A percentile compares a stretch with the other conserved stretches of the same genome.
phyloP scores from a whole-genome alignment of 192 early-diverging fungal species.

The Coemansia sp. region DNA sequence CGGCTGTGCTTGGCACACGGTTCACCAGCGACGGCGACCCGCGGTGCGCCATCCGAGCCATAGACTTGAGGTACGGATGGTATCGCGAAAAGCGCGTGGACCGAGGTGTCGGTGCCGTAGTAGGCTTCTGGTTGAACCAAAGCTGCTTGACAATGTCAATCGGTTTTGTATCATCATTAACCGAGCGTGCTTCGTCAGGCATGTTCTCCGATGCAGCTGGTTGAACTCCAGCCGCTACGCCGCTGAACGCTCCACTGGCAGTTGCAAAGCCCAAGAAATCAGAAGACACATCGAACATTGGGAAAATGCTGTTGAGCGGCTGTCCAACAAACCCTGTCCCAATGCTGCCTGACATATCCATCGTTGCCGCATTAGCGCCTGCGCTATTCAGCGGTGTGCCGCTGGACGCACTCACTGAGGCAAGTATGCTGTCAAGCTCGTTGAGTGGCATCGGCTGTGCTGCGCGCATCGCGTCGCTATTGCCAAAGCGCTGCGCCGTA shows the following conservation, averaged over 20 bases:
- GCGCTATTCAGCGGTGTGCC: neutral
- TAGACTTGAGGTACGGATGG: conserved; percentile 54
- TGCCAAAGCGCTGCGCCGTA: neutral
- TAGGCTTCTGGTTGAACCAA: conserved; percentile 33
- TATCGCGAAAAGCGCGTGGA: conserved; percentile 50
- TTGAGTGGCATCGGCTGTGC: conserved; percentile 6
- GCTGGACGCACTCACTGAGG: conserved; percentile 11
- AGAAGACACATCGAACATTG: neutral
- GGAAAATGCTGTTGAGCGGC: neutral
- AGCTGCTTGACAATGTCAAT: conserved; percentile 18
- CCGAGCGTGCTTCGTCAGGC: neutral
- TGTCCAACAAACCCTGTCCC: neutral
- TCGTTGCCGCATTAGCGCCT: neutral
- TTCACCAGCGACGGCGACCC: conserved; percentile 41
- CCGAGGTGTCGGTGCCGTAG: conserved; percentile 24
- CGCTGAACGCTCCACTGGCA: neutral
- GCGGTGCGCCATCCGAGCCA: conserved; percentile 46
- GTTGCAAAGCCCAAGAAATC: neutral
- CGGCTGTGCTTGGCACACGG: conserved; percentile 44
- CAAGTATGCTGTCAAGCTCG: conserved; percentile 20
- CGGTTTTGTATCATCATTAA: conserved; percentile 10
- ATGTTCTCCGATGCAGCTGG: neutral
- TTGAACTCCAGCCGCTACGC: neutral
- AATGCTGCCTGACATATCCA: neutral
- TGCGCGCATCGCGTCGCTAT: neutral